Evolutionary conservation across 2,329 filamentous ascomycete genomes (phyloP), one percentile per base, ranked within the genome.

Genomic region (Westerdykella sp.): DNA sequence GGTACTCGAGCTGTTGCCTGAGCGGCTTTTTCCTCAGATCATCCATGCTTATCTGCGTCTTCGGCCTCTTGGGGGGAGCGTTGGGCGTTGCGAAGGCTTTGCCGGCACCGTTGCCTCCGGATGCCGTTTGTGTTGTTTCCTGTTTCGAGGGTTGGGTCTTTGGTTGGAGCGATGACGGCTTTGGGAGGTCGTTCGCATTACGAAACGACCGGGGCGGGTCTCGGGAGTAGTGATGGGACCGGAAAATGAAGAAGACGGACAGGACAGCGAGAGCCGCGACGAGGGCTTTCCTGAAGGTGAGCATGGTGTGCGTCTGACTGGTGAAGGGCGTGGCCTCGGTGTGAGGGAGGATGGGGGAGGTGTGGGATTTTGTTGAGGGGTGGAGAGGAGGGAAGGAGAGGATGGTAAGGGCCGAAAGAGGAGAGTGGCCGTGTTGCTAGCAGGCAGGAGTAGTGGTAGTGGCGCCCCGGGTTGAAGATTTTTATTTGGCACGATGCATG

Each of bases 1-100:
- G 86, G 72, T 95, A 96, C 41, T 83, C 84, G 44, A 98, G 80
- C 70, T 93, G 79, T 51, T 95, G 72, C 78, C 85, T 75, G 41
- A 90, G 76, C 13, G 85, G 81, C 70, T 86, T 81, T 61, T 76
- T 79, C 45, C 81, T 80, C 62, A 87, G 76, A 65, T 91, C 84
- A 42, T 81, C 75, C 53, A 88, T 70, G 41, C 78, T 71, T 56
- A 85, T 78, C 62, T 87, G 82, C 6, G 72, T 69, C 44, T 66
- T 65, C 34, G 59, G 70, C 63, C 62, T 75, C 59, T 73, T 70
- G 22, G 54, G 34, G 18, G 56, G 53, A 12, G 48, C 49, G 43
- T 51, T 65, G 39, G 51, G 65, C 31, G 43, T 58, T 49, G 56
- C 52, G 47, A 62, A 61, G 41, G 52, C 49, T 46, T 60, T 55